Evolutionary conservation across 352 stramenopile genomes (phyloP).

Genomic region (Pythium folliculosum): DNA sequence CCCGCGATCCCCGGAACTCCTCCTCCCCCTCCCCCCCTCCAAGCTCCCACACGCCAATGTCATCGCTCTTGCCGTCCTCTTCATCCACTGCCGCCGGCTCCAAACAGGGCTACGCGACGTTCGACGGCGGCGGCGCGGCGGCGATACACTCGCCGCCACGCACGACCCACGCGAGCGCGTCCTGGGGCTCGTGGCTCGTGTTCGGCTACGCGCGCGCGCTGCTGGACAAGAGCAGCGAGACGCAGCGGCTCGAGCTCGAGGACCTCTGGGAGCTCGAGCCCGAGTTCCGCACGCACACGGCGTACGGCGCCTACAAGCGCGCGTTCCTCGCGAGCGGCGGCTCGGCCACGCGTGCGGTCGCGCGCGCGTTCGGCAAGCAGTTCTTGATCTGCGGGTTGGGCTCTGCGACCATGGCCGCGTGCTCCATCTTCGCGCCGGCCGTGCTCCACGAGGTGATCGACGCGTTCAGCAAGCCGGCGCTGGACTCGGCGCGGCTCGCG

Average conservation of each 20-base stretch:
- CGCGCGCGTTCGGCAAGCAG: slow-evolving; percentile 1
- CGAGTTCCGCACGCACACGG: not conserved
- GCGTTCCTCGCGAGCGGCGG: not conserved
- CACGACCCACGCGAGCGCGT: slow-evolving; percentile 9
- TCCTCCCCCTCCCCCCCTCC: not conserved
- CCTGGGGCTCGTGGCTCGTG: slow-evolving; percentile 9
- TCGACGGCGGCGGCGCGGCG: not conserved
- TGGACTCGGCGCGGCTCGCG: slow-evolving; percentile 23
- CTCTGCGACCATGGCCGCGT: slow-evolving; percentile 9
- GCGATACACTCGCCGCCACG: not conserved
- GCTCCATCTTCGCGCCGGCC: slow-evolving; percentile 22
- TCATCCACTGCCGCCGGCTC: not conserved
- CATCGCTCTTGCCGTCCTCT: not conserved
- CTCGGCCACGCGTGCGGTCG: slow-evolving; percentile 9
- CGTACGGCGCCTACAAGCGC: slow-evolving; percentile 1
- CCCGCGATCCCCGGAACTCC: not conserved
- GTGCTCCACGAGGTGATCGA: slow-evolving; percentile 34
- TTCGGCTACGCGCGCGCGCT: slow-evolving; percentile 12
- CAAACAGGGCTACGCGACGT: not conserved
- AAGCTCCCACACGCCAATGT: not conserved
- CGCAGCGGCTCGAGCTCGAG: slow-evolving; percentile 4
- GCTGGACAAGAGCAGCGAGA: not conserved
- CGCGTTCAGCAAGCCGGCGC: slow-evolving; percentile 15
- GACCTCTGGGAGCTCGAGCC: slow-evolving; percentile 16
- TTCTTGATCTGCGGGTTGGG: slow-evolving; percentile 25